Percentiles rank a stretch among this genome's conserved stretches.
phyloP scores from a whole-genome alignment of 208 protist species.

The Trypanosoma mega region DNA sequence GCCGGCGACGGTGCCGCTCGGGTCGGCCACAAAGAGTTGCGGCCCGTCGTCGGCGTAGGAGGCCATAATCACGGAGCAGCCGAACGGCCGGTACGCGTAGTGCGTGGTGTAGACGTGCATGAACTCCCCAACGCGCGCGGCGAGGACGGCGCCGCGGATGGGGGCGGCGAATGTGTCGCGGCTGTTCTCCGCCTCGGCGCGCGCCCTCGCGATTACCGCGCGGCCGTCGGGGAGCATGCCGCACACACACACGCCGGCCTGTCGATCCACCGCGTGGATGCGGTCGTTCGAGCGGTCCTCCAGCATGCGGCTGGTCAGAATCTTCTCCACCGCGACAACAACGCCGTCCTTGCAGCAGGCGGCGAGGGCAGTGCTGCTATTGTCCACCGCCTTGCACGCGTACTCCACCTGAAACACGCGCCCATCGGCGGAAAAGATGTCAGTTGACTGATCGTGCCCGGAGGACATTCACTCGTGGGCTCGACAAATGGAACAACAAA shows the following conservation, averaged over 20 bases:
- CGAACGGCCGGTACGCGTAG: conserved; percentile 96
- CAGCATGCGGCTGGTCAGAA: conserved; percentile 96
- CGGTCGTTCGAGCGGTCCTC: conserved; percentile 93
- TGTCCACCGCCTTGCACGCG: conserved; percentile 99
- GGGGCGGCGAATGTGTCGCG: conserved; percentile 87
- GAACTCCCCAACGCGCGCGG: conserved; percentile 88
- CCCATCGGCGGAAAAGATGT: conserved; percentile 98
- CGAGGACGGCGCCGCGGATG: conserved; percentile 93
- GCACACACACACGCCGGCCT: conserved; percentile 93
- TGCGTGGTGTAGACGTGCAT: conserved; percentile 96
- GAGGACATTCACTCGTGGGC: conserved; percentile 31
- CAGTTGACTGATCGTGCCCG: conserved; percentile 97
- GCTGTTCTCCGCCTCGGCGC: conserved; percentile 94
- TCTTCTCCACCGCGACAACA: conserved; percentile 98
- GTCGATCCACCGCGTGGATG: conserved; percentile 94
- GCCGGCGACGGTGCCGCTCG: conserved; percentile 93
- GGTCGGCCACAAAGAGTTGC: conserved; percentile 97
- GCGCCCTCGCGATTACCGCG: conserved; percentile 91
- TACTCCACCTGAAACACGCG: conserved; percentile 99
- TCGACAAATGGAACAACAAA: neutral
- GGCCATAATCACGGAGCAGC: conserved; percentile 94
- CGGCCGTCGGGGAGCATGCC: conserved; percentile 96
- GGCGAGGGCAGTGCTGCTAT: conserved; percentile 97
- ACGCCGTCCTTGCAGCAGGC: conserved; percentile 98
- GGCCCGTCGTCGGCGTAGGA: conserved; percentile 93